phyloP scores from a whole-genome alignment of 2,329 filamentous ascomycete genomes.

The Cytospora paraplurivora region DNA sequence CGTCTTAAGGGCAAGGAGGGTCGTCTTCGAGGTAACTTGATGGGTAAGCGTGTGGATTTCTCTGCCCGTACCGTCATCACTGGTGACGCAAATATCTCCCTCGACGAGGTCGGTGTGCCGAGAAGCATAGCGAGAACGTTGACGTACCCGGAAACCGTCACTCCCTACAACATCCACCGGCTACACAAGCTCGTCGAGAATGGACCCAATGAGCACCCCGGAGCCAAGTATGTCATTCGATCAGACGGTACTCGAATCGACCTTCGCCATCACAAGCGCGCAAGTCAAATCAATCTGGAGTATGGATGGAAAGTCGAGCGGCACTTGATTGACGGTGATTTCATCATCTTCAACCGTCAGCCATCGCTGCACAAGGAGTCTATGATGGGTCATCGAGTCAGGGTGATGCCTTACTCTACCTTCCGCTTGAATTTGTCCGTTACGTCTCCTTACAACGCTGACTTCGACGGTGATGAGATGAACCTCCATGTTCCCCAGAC shows the following conservation, averaged over 20 bases:
- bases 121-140: slow-evolving; percentile 88
- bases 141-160: slow-evolving; percentile 96
- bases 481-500: slow-evolving; percentile 99
- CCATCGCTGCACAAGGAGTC: slow-evolving; percentile 99
- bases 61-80: slow-evolving; percentile 99
- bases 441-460: slow-evolving; percentile 97
- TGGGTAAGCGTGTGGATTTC: slow-evolving; percentile 99
- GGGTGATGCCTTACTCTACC: slow-evolving; percentile 98
- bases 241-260: slow-evolving; percentile 94
- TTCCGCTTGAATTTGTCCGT: slow-evolving; percentile 97
- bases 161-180: slow-evolving; percentile 95
- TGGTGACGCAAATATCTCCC: slow-evolving; percentile 91
- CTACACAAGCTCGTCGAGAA: slow-evolving; percentile 88
- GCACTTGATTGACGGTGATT: slow-evolving; percentile 93
- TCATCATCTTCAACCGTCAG: slow-evolving; percentile 99
- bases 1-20: slow-evolving; percentile 99
- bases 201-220: slow-evolving; percentile 91
- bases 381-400: slow-evolving; percentile 99
- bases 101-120: slow-evolving; percentile 97
- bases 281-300: slow-evolving; percentile 81
- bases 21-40: slow-evolving; percentile 95
- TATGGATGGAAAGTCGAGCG: slow-evolving; percentile 99
- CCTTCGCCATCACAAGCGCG: slow-evolving; percentile 87
- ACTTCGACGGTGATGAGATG: slow-evolving; percentile 99
- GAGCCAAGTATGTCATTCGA: slow-evolving; percentile 94